Conservation (phyloP, 2,329 filamentous ascomycete species). For the Phaeosphaeria sp. region DNA sequence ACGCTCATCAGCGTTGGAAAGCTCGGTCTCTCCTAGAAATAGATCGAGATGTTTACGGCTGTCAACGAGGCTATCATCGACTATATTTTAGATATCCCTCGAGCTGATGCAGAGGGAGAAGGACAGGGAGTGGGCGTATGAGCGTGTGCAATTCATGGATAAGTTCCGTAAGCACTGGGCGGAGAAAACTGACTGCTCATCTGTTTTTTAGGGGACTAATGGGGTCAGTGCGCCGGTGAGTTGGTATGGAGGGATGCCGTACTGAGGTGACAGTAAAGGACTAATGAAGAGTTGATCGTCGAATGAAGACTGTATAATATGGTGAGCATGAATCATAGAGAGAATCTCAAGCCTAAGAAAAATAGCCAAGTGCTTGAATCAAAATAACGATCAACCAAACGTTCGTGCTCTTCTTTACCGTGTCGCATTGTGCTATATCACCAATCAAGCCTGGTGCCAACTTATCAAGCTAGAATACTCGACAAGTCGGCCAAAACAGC, state of each 20-base stretch:
- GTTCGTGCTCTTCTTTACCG: too few relatives aligned
- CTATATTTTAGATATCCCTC: conserved; percentile 11
- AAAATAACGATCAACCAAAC: too few relatives aligned
- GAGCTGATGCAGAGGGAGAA: conserved; percentile 4
- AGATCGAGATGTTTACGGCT: conserved; percentile 14
- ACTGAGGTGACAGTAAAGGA: neutral
- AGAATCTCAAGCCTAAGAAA: too few relatives aligned
- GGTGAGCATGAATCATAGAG: too few relatives aligned
- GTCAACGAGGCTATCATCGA: conserved; percentile 38
- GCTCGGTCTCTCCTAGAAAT: neutral
- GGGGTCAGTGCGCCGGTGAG: neutral
- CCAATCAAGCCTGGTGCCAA: too few relatives aligned
- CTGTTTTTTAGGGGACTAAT: neutral
- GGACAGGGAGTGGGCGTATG: neutral
- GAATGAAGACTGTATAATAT: too few relatives aligned
- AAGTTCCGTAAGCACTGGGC: conserved; percentile 1
- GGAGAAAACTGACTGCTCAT: neutral
- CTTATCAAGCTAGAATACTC: too few relatives aligned
- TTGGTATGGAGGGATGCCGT: neutral
- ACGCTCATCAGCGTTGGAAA: neutral
- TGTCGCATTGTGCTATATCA: too few relatives aligned
- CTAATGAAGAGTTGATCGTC: neutral
- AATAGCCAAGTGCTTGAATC: too few relatives aligned
- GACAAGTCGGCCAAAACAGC: too few relatives aligned
- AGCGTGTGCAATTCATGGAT: conserved; percentile 1